Percentiles rank a stretch among this genome's conserved stretches.
Conservation (phyloP, 306 rosid species). For the Trichosanthes cucumerina region DNA sequence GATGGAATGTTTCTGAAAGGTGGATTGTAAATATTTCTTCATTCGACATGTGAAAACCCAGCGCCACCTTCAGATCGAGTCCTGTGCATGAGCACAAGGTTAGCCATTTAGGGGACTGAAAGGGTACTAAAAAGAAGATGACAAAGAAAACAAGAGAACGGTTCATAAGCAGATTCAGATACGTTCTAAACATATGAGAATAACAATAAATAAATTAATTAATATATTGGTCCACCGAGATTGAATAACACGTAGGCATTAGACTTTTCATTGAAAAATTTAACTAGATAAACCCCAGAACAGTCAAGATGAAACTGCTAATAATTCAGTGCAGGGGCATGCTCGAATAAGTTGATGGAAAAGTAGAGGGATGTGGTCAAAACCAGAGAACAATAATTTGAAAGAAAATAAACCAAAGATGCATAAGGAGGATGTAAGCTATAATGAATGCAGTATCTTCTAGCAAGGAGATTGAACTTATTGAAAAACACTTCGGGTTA, state of each 20-base stretch:
- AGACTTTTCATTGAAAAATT: neutral
- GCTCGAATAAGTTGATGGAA: neutral
- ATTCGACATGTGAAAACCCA: constrained; percentile 74
- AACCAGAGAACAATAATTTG: neutral
- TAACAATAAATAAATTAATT: neutral
- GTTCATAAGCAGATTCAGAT: neutral
- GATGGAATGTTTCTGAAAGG: neutral
- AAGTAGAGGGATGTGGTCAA: neutral
- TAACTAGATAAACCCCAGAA: neutral
- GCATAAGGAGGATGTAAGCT: neutral
- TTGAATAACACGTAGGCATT: neutral
- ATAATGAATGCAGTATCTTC: neutral
- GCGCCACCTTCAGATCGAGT: constrained; percentile 71
- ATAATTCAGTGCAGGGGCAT: neutral
- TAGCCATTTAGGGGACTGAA: constrained; percentile 1
- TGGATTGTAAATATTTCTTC: constrained; percentile 15
- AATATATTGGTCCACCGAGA: neutral
- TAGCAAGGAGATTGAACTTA: neutral
- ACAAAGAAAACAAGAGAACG: neutral
- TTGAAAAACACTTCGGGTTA: neutral
- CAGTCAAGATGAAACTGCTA: neutral
- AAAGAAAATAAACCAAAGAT: neutral
- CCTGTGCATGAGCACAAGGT: constrained; percentile 29
- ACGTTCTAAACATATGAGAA: neutral
- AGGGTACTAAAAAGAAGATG: neutral